Base-by-base conservation (phyloP, 139 green algal genomes). In the Closterium sp. region DNA sequence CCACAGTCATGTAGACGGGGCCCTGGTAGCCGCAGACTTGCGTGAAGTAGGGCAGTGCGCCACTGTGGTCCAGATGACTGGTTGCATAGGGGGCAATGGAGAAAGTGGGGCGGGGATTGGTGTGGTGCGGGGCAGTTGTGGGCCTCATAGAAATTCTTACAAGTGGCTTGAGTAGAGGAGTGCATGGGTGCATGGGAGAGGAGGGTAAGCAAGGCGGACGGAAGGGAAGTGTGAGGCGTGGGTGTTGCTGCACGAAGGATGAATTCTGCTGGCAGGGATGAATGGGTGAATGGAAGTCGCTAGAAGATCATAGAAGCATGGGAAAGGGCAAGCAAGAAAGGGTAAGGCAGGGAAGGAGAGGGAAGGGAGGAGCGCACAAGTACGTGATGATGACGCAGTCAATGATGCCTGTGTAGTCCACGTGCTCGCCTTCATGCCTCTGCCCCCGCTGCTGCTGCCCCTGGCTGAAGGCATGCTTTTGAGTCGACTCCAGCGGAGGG, bases 1-100 rank as follows among this genome's bases (percentile, higher is more conserved):
- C 4, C 42, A 94, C 91, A 19, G 96, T 97, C 95, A 97, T 97
- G 89, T 96, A 96, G 38, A 97, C 92, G 10, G 96, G 96, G 1
- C 96, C 96, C 6, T 62, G 22, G 92, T 97, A 97, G 50, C 96
- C 96, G 28, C 87, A 22, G 22, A 95, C 95, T 94, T 97, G 94
- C 22, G 96, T 97, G 85, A 97, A 95, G 89, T 96, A 96, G 7
- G 96, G 96, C 89, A 97, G 93, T 7, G 96, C 96, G 31, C 94
- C 96, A 27, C 94, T 94, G 89, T 97, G 96, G 94, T 97, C 96
- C 42, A 96, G 91, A 84, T 97, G 96, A 91, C 91, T 94, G 89
- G 9, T 4, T 4, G 62, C 19, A 5, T 13, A 27, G 19, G 62
- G 17, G 62, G 19, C 5, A 13, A 27, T 27, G 62, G 62, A 4